Conservation (phyloP, 129 eudicot species). For the Silybum marianum region DNA sequence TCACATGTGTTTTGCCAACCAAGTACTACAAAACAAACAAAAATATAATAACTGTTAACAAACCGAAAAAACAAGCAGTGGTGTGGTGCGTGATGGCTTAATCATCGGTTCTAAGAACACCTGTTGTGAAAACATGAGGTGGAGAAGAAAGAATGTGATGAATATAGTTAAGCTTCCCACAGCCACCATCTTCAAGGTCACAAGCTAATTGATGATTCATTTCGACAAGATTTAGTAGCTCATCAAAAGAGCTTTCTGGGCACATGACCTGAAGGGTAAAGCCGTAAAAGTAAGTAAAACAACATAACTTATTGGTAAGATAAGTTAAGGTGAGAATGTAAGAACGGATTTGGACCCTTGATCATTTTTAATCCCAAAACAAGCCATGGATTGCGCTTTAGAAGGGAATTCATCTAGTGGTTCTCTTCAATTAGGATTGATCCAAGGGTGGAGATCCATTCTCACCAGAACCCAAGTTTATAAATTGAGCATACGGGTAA, state of each 20-base stretch:
- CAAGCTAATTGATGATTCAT: slow-evolving; percentile 91
- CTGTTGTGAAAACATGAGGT: slow-evolving; percentile 84
- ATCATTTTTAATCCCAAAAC: no score
- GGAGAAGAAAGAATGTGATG: slow-evolving; percentile 81
- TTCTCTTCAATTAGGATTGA: no score
- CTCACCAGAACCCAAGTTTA: neutral
- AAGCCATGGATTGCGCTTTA: no score
- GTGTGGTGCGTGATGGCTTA: neutral
- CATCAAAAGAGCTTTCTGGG: slow-evolving; percentile 75
- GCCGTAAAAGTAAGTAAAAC: neutral
- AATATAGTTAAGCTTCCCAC: slow-evolving; percentile 83
- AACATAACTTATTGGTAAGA: neutral
- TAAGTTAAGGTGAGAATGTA: no score
- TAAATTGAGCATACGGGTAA: slow-evolving; percentile 11
- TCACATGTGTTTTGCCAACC: slow-evolving; percentile 97
- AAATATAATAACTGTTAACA: neutral
- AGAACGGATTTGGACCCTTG: no score
- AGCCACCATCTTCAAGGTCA: slow-evolving; percentile 84
- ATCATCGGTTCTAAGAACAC: slow-evolving; percentile 31
- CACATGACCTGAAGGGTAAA: slow-evolving; percentile 60
- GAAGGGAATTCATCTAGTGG: no score
- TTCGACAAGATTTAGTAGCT: slow-evolving; percentile 75
- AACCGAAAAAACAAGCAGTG: neutral
- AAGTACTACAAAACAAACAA: slow-evolving; percentile 56
- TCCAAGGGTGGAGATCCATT: no score